These are phyloP conservation scores for Rhizopogon roseolus DNA, from an alignment of 768 basidiomycete species.

Conservation along the genomic window DNA sequence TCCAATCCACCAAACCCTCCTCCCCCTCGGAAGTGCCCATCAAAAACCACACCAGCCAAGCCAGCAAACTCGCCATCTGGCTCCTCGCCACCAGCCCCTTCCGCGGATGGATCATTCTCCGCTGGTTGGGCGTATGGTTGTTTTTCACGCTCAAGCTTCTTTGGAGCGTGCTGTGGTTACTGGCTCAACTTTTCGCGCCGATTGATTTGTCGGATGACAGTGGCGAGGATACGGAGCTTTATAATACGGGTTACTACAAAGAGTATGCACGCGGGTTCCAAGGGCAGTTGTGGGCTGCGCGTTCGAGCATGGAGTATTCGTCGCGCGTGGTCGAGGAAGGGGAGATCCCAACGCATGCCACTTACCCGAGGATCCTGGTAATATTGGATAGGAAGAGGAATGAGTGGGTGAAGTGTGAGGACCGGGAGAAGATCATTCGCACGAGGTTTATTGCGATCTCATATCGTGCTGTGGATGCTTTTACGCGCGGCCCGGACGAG, in stretches of 20 bases:
- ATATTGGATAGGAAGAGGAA: not conserved
- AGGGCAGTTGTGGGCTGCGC: constrained; percentile 17
- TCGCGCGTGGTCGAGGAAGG: not conserved
- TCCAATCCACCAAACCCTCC: constrained; percentile 9
- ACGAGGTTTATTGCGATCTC: constrained; percentile 13
- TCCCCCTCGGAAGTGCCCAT: not conserved
- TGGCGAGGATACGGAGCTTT: not conserved
- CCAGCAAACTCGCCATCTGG: constrained; percentile 10
- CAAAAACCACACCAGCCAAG: not conserved
- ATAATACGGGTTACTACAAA: constrained; percentile 4
- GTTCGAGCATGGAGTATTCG: constrained; percentile 14
- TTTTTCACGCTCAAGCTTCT: constrained; percentile 7
- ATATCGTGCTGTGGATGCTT: constrained; percentile 8
- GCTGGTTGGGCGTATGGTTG: constrained; percentile 6
- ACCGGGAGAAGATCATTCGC: constrained; percentile 2
- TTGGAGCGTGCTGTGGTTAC: constrained; percentile 5
- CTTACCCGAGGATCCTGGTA: constrained; percentile 9
- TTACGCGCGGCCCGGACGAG: constrained; percentile 2
- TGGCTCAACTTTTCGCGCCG: not conserved
- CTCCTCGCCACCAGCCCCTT: constrained; percentile 5
- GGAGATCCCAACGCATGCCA: constrained; percentile 7
- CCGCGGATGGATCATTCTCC: not conserved
- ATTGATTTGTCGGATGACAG: not conserved
- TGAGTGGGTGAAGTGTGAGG: constrained; percentile 5
- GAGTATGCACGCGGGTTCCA: constrained; percentile 7